Percentiles rank a stretch among this genome's conserved stretches.
These are phyloP conservation scores for Mycena rosella DNA, from an alignment of 768 basidiomycete species.

Conservation along the genomic window DNA sequence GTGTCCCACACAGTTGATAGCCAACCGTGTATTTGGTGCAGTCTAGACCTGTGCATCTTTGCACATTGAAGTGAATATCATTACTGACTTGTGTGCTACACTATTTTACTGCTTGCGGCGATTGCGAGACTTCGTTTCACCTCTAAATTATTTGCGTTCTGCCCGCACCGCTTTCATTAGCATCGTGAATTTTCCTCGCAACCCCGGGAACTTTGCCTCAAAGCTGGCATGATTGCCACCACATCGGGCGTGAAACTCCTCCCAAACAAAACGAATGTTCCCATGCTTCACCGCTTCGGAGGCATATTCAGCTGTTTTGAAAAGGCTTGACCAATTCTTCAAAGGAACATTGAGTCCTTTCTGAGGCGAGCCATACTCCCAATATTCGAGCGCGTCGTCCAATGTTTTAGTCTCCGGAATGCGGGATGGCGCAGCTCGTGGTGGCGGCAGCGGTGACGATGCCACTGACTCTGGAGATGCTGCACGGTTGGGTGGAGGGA, in stretches of 20 bases:
- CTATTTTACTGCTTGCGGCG: constrained; percentile 16
- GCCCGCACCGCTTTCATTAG: constrained; percentile 20
- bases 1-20: too few species aligned
- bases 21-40: too few species aligned
- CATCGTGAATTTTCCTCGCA: constrained; percentile 20
- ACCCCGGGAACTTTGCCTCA: constrained; percentile 10
- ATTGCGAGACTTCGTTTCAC: constrained; percentile 22
- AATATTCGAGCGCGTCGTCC: too few species aligned
- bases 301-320: too few species aligned
- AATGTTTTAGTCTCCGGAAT: too few species aligned
- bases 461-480: not conserved
- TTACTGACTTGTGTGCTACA: not conserved
- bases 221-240: not conserved
- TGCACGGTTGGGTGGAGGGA: not conserved
- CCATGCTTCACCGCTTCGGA: too few species aligned
- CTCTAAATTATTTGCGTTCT: constrained; percentile 13
- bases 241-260: constrained; percentile 5
- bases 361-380: too few species aligned
- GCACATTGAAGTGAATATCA: too few species aligned
- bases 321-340: too few species aligned
- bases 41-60: too few species aligned
- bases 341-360: too few species aligned
- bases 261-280: constrained; percentile 22
- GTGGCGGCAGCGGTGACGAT: constrained; percentile 11
- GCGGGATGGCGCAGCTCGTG: too few species aligned